Percentiles rank a stretch among this genome's conserved stretches.
phyloP scores from a whole-genome alignment of 805 yeast species.

The Candida awuae region DNA sequence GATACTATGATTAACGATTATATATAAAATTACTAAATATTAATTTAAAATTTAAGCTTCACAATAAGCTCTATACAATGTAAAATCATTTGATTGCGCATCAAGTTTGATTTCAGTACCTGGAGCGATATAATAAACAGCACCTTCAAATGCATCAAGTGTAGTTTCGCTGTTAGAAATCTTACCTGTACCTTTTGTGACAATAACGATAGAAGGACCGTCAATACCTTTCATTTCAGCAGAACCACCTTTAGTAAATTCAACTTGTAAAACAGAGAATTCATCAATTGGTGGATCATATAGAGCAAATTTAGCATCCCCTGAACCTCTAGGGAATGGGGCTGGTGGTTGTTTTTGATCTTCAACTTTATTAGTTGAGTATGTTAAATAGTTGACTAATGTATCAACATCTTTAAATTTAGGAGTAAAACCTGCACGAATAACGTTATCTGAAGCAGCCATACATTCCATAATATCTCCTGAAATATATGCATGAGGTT shows the following conservation, averaged over 20 bases:
- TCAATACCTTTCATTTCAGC: conserved; percentile 54
- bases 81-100: conserved; percentile 42
- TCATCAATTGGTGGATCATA: conserved; percentile 97
- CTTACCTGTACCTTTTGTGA: conserved; percentile 73
- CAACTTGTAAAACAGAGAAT: conserved; percentile 85
- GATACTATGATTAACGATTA: conserved; percentile 42
- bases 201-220: conserved; percentile 85
- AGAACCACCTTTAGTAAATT: conserved; percentile 43
- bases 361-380: conserved; percentile 78
- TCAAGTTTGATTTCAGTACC: conserved; percentile 54
- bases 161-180: conserved; percentile 35
- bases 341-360: conserved; percentile 82
- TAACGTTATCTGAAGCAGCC: conserved; percentile 99
- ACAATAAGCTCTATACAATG: conserved; percentile 85
- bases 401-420: conserved; percentile 92
- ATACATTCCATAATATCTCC: conserved; percentile 99
- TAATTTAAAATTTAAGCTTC: conserved; percentile 41
- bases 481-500: conserved; percentile 94
- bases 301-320: conserved; percentile 58
- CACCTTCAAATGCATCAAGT: conserved; percentile 57
- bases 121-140: conserved; percentile 80
- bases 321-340: conserved; percentile 50
- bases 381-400: conserved; percentile 85
- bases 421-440: conserved; percentile 99
- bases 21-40: conserved; percentile 7